These are phyloP conservation scores for Protomyces pachydermus DNA, from an alignment of 1,139 yeast species.

Conservation along the genomic window DNA sequence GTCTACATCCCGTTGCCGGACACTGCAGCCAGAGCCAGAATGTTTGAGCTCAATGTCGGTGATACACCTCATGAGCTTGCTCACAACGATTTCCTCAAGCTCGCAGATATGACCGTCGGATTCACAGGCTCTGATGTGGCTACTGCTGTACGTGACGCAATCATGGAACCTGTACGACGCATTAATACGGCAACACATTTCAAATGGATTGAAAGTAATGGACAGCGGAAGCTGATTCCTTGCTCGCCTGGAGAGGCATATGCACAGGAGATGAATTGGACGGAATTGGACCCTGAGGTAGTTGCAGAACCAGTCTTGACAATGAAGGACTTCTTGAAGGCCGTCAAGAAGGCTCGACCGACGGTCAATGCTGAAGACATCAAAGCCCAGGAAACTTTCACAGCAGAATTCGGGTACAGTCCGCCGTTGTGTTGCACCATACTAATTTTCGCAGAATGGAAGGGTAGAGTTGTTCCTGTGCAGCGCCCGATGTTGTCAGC, in stretches of 20 bases:
- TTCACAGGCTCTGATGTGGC: conserved; percentile 97
- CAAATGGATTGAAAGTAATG: conserved; percentile 49
- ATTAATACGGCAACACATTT: conserved; percentile 97
- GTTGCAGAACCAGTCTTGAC: conserved; percentile 83
- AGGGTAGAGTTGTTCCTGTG: neutral
- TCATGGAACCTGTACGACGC: conserved; percentile 95
- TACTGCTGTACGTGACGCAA: conserved; percentile 92
- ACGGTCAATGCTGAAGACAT: conserved; percentile 86
- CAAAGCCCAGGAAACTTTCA: conserved; percentile 76
- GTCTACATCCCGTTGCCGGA: conserved; percentile 95
- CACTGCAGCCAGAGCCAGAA: conserved; percentile 76
- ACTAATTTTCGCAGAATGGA: neutral
- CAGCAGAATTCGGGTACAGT: conserved; percentile 59
- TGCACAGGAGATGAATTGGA: conserved; percentile 89
- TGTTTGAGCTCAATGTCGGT: conserved; percentile 94
- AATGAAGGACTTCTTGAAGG: conserved; percentile 86
- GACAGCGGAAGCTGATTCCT: conserved; percentile 59
- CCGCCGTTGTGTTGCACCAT: neutral
- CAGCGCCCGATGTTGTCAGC: too few species aligned
- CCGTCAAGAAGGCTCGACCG: conserved; percentile 86
- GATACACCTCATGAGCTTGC: conserved; percentile 77
- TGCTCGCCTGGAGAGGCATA: conserved; percentile 93
- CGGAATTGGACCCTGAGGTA: conserved; percentile 83
- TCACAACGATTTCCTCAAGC: conserved; percentile 63
- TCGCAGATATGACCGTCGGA: conserved; percentile 94